Conservation (phyloP, 73 alveolate genomes). For the Blepharisma stoltei region DNA sequence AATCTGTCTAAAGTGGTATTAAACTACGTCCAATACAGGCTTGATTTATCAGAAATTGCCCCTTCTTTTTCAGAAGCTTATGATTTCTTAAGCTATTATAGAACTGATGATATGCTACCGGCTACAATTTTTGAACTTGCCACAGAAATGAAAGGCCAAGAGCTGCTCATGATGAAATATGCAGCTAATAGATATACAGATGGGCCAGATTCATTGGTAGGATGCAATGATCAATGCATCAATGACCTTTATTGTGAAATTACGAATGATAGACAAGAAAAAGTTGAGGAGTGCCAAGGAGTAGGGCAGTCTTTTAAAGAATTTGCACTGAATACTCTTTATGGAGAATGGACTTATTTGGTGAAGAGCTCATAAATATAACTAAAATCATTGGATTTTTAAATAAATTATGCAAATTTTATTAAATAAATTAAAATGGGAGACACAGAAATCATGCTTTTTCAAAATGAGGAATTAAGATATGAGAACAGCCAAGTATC, state of each 20-base stretch:
- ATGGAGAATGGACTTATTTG: conserved; percentile 15
- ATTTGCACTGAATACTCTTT: not conserved
- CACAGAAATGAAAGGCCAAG: not conserved
- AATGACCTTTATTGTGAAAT: conserved; percentile 14
- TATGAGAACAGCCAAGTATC: too few relatives aligned
- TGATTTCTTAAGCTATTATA: not conserved
- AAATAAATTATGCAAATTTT: too few relatives aligned
- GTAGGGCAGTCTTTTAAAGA: not conserved
- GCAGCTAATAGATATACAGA: not conserved
- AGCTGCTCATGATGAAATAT: not conserved
- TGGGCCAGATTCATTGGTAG: not conserved
- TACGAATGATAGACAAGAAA: conserved; percentile 1
- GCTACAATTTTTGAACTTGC: not conserved
- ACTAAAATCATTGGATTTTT: too few relatives aligned
- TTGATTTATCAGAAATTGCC: not conserved
- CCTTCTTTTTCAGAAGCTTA: not conserved
- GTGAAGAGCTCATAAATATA: too few relatives aligned
- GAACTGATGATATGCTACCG: not conserved
- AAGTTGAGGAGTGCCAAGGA: not conserved
- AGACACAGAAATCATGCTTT: too few relatives aligned
- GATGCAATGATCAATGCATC: conserved; percentile 2
- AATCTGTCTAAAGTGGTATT: not conserved
- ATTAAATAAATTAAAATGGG: too few relatives aligned
- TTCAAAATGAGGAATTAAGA: too few relatives aligned
- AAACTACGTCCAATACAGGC: not conserved